Evolutionary conservation across 805 yeast species (phyloP), one percentile per base, ranked within the genome.

Genomic region (Cyberlindnera xylosilytica): DNA sequence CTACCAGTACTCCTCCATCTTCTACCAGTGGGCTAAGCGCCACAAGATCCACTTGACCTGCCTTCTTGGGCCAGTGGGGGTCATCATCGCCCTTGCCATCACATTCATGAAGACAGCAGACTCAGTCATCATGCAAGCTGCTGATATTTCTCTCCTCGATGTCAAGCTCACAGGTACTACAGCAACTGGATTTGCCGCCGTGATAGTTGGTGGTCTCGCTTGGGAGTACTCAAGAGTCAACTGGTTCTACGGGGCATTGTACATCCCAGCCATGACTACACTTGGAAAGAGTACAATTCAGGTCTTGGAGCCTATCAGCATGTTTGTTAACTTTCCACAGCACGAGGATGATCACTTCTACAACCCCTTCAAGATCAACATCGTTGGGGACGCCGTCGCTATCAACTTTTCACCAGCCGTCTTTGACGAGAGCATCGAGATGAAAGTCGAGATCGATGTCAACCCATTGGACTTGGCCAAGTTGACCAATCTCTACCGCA

Each of bases 151-250:
- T 7, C 9, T 29, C 13, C 7, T 41, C 5, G 27, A 24, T 2
- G 4, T 50, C 17, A 40, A 49, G 7, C 17, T 54, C 7, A 30
- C 23, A 4, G 45, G 43, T 1, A 22, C 50, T 11, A 46, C 51
- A 2, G 46, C 45, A 3, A n/a, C 35, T 4, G 61, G 61, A 1
- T 13, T 53, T n/a, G 35, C 24, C 6, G 36, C 47, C 6, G 30
- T 18, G 18, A 36, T 51, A 7, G 29, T 43, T 4, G 46, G 45
- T 4, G 23, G 46, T 1, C 20, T 54, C 19, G 26, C 36, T 8
- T 47, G 53, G 39, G 49, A 57, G 19, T 57, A 55, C 38, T 33
- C 50, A 1, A 31, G 38, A 6, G 38, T 48, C 6, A 15, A 36
- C 16, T 45, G 46, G 47, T 42, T 45, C 34, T 34, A 34, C 20